phyloP scores from a whole-genome alignment of 1,284 basidiomycete genomes.

The Cryptococcus deneoformans region DNA sequence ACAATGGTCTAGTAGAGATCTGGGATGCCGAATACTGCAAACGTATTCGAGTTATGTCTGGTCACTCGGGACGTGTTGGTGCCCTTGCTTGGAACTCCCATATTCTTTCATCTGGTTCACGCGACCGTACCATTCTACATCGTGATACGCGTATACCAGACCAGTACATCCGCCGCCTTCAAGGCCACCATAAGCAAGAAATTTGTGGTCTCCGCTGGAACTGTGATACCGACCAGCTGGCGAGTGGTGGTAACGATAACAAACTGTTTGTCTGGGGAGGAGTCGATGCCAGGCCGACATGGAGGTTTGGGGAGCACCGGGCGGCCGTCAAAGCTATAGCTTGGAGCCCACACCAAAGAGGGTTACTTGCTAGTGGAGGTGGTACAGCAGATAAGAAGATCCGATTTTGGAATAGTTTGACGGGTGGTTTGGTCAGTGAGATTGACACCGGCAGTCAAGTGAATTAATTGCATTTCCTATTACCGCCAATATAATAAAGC shows the following conservation, averaged over 20 bases:
- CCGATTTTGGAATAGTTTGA: slow-evolving; percentile 93
- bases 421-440: slow-evolving; percentile 77
- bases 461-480: slow-evolving; percentile 32
- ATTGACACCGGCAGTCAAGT: slow-evolving; percentile 93
- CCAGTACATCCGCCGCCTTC: slow-evolving; percentile 71
- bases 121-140: slow-evolving; percentile 87
- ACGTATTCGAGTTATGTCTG: slow-evolving; percentile 73
- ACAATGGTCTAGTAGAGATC: slow-evolving; percentile 82
- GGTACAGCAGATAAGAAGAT: slow-evolving; percentile 98
- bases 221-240: slow-evolving; percentile 67
- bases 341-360: slow-evolving; percentile 94
- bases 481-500: not conserved
- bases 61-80: slow-evolving; percentile 86
- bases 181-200: slow-evolving; percentile 83
- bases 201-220: slow-evolving; percentile 97
- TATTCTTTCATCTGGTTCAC: slow-evolving; percentile 84
- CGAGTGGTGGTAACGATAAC: slow-evolving; percentile 97
- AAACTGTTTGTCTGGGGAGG: slow-evolving; percentile 96
- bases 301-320: slow-evolving; percentile 93
- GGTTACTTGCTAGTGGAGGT: slow-evolving; percentile 92
- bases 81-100: slow-evolving; percentile 91
- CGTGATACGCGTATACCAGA: slow-evolving; percentile 76
- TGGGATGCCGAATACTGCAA: slow-evolving; percentile 86
- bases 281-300: slow-evolving; percentile 64
- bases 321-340: slow-evolving; percentile 98